Percentiles rank a stretch among this genome's conserved stretches.
These are phyloP conservation scores for Torulaspora maleeae DNA, from an alignment of 805 yeast genomes.

Conservation along the genomic window DNA sequence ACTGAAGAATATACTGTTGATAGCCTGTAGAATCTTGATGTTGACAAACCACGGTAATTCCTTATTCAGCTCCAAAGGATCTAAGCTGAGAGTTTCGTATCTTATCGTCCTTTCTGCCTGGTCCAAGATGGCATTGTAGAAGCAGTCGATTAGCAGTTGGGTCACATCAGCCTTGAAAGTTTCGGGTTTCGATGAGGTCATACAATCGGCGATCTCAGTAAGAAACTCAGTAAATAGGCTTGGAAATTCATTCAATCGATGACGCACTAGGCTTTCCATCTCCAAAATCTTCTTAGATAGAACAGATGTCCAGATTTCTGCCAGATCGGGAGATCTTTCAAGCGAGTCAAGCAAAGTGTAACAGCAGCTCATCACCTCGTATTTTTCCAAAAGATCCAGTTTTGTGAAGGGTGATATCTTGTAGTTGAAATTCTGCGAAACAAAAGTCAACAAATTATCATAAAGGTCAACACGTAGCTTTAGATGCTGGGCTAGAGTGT, in stretches of 20 bases:
- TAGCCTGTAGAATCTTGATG: conserved; percentile 36
- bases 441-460: conserved; percentile 43
- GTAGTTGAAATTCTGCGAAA: conserved; percentile 43
- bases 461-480: conserved; percentile 44
- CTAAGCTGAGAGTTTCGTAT: conserved; percentile 35
- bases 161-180: conserved; percentile 20
- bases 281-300: conserved; percentile 11
- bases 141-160: conserved; percentile 23
- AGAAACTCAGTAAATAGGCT: conserved; percentile 25
- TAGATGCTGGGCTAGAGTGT: conserved; percentile 50
- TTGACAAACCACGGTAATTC: conserved; percentile 48
- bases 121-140: conserved; percentile 34
- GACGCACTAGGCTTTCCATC: conserved; percentile 25
- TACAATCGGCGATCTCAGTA: conserved; percentile 12
- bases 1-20: conserved; percentile 41
- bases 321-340: conserved; percentile 6
- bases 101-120: conserved; percentile 40
- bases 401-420: conserved; percentile 38
- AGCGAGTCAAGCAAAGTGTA: conserved; percentile 38
- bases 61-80: conserved; percentile 27
- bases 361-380: conserved; percentile 48
- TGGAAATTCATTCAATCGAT: conserved; percentile 28
- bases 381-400: conserved; percentile 37
- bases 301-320: conserved; percentile 13
- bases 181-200: conserved; percentile 10